Base-by-base conservation (phyloP, 345 rosid genomes). In the Leavenworthia alabamica region DNA sequence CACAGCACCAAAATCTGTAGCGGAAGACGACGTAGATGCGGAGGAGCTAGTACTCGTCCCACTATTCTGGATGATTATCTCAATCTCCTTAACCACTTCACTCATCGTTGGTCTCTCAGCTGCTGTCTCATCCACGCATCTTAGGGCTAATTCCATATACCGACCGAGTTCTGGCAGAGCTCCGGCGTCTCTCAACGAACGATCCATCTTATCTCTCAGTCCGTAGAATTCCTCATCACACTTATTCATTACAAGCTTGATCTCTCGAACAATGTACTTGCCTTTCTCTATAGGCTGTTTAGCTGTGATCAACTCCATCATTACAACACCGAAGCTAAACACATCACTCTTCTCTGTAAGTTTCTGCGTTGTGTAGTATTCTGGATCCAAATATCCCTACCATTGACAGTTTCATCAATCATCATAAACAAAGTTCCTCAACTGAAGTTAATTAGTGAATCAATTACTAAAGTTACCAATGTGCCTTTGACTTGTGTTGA, bases 401-500 rank as follows among this genome's bases (percentile, higher is more conserved):
- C 62, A 57, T 54, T 10, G 8, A 37, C 32, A 59, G 20, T 41
- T 29, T 33, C 28, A 12, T 32, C 31, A 46, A 11, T 0, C 41
- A 32, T 40, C 3, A 40, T 13, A 49, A 14, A 29, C 28, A 28
- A 33, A 23, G n/a, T 45, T 4, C 16, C 29, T 1, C 8, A 17
- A 19, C 19, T 27, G 15, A 54, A 33, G 12, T 29, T 11, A 11
- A 11, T 33, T 42, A 55, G n/a, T 44, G 6, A 7, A 9, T 4
- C 15, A 27, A 8, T 7, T 24, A 4, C 1, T 4, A 48, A 12
- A 64, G 81, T 78, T 68, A 89, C 99, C 83, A 89, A 68, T 49
- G 99, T 93, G 79, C 99, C 99, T 70, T 93, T 93, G 47, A 93
- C 99, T 85, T 89, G 99, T 48, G 99, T 93, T 28, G 99, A 93